phyloP scores from a whole-genome alignment of 129 eudicot genomes.

The Lactuca saligna region DNA sequence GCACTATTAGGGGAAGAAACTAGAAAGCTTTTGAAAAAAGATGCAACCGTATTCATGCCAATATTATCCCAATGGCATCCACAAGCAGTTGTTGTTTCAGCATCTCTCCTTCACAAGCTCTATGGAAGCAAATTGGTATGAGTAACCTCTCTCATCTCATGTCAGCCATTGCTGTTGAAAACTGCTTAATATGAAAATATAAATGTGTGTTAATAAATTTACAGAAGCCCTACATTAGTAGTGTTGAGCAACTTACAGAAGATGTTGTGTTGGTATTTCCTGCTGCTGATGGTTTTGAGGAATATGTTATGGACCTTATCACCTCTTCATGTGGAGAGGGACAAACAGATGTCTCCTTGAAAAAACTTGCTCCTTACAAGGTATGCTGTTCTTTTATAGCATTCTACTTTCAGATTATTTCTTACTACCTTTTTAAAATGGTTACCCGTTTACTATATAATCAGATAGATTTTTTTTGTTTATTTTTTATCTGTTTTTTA shows the following conservation, averaged over 20 bases:
- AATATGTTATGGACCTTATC: conserved; percentile 60
- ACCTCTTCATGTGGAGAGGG: conserved; percentile 65
- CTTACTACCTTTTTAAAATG: too few species aligned
- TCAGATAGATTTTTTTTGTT: not conserved
- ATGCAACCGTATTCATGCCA: conserved; percentile 67
- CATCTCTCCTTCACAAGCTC: conserved; percentile 90
- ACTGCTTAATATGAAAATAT: conserved; percentile 6
- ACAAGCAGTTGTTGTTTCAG: conserved; percentile 75
- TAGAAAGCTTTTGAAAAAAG: conserved; percentile 63
- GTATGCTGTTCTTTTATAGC: conserved; percentile 33
- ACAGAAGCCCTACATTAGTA: conserved; percentile 87
- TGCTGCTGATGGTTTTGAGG: conserved; percentile 95
- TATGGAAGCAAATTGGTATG: conserved; percentile 92
- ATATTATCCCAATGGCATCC: conserved; percentile 80
- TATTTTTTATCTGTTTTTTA: conserved; percentile 1
- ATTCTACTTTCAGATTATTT: too few species aligned
- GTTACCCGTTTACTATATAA: too few species aligned
- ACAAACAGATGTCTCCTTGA: conserved; percentile 55
- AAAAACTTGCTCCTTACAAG: conserved; percentile 72
- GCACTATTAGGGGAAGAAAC: conserved; percentile 84
- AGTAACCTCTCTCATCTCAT: conserved; percentile 7
- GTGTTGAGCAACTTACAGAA: conserved; percentile 93
- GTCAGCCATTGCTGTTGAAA: not conserved
- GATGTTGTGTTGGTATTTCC: conserved; percentile 94
- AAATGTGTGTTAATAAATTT: conserved; percentile 18